Base-by-base conservation (phyloP, 2,329 filamentous ascomycete genomes). In the Diaporthe citriasiana region DNA sequence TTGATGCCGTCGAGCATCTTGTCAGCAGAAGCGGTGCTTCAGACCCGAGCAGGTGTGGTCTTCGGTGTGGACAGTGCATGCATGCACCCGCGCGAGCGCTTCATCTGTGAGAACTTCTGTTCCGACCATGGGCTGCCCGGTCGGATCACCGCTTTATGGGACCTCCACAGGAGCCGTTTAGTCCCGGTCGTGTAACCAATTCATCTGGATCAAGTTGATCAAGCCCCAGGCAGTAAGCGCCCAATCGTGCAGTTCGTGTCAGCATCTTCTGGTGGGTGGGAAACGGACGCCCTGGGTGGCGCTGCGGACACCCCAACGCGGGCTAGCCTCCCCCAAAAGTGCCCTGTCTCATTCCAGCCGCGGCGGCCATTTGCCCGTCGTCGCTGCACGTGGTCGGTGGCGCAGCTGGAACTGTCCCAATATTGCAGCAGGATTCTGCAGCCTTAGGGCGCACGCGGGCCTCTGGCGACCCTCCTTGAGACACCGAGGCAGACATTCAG, bases 1-100 rank as follows among this genome's bases (percentile, higher is more conserved):
- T 50, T 59, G 69, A 59, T 38, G 42, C 56, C 45, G 38, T 60
- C 69, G 30, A 50, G 53, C 69, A 70, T 71, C 42, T 50, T 60
- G 27, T 15, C 69, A 27, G 42, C 30, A 27, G 60, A n/a, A 51
- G 60, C 45, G 27, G 42, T 25, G 33, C 38, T 57, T 45, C 51
- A 57, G n/a, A 47, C 22, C 60, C 45, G 42, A 15, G 42, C 35
- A n/a, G 6, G 30, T 3, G 30, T 35, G 17, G 30, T 25, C 17
- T 38, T 66, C 60, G 45, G 1, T 35, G 25, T 38, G 10, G 60
- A 25, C 30, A 17, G 22, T 50, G 30, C 22, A 22, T 66, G 30
- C 38, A 45, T 51, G 42, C 42, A 47, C 60, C 27, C 2, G 30
- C 30, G n/a, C 30, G 30, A 13, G 30, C 60, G 30, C 60, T 25